Evolutionary conservation across 768 basidiomycete species (phyloP).

Genomic region (Leccinum aurantiacum): DNA sequence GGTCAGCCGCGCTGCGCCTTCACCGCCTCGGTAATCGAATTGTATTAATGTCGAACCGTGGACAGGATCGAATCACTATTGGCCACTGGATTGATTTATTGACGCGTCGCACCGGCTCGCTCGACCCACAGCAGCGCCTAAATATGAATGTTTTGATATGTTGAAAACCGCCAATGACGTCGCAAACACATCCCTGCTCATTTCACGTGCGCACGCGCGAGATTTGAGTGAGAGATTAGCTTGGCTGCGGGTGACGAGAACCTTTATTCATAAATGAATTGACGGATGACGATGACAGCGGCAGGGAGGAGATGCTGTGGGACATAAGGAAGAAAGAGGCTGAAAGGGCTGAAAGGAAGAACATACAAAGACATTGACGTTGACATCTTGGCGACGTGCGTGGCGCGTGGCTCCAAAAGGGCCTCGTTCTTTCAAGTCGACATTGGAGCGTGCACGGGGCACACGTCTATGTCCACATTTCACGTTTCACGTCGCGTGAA

Average conservation of each 20-base stretch:
- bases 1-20: neutral
- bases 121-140: neutral
- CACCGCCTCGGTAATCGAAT: neutral
- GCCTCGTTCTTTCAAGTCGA: neutral
- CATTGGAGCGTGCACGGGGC: constrained; percentile 1
- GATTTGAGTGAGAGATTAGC: neutral
- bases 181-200: neutral
- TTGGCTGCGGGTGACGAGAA: neutral
- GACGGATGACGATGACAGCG: neutral
- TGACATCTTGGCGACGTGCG: neutral
- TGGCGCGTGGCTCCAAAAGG: neutral
- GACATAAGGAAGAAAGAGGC: neutral
- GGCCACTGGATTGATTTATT: neutral
- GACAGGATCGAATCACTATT: neutral
- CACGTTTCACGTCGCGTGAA: constrained; percentile 21
- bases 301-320: neutral
- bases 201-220: neutral
- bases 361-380: neutral
- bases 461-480: neutral
- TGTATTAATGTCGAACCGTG: neutral
- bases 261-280: neutral
- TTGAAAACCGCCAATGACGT: neutral
- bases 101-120: neutral
- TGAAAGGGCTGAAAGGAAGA: neutral
- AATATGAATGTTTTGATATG: neutral